Evolutionary conservation across 2,329 filamentous ascomycete genomes (phyloP).

Genomic region (Alternaria sp.): DNA sequence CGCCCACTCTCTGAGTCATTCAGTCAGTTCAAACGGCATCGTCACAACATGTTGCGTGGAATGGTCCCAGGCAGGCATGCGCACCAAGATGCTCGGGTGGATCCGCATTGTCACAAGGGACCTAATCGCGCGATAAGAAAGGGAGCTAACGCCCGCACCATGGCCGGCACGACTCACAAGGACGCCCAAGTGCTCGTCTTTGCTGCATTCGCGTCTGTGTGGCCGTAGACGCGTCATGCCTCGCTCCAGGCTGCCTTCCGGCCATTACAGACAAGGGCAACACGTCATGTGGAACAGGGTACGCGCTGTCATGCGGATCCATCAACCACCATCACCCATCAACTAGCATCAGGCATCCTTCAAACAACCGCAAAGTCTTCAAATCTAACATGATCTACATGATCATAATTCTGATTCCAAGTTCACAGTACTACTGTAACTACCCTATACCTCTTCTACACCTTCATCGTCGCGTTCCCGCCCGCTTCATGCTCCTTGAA

Average conservation of each 20-base stretch:
- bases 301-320: constrained; percentile 22
- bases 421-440: background rate
- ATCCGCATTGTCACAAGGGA: constrained; percentile 21
- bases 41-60: background rate
- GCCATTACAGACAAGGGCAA: background rate
- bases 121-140: constrained; percentile 24
- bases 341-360: background rate
- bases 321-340: background rate
- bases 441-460: constrained; percentile 4
- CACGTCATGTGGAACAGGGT: constrained; percentile 32
- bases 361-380: background rate
- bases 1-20: background rate
- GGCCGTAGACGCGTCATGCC: background rate
- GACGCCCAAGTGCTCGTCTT: background rate
- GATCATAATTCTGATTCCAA: background rate
- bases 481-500: constrained; percentile 44
- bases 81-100: constrained; percentile 21
- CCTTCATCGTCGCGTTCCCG: constrained; percentile 36
- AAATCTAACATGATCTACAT: background rate
- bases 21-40: background rate
- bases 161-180: background rate
- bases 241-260: background rate
- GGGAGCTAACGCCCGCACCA: constrained; percentile 18
- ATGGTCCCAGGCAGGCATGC: constrained; percentile 16
- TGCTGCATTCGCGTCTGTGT: background rate